A percentile compares a stretch with the other conserved stretches of the same genome.
Evolutionary conservation across 208 protist genomes (phyloP).

Genomic region (Wallacemonas sp.): DNA sequence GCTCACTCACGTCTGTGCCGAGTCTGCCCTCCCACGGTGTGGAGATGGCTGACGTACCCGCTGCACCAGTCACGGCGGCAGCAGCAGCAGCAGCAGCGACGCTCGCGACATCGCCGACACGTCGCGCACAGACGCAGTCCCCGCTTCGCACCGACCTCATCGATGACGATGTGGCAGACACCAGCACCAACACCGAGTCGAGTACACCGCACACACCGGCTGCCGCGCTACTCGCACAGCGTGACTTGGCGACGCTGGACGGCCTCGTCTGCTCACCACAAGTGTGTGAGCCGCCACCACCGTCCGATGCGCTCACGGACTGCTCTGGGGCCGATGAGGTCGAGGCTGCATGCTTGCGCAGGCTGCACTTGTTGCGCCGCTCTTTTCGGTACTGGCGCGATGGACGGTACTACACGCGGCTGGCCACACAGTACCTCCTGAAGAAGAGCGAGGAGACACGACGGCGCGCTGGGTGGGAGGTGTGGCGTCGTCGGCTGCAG

Average conservation of each 20-base stretch:
- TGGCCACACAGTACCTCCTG: constrained; percentile 24
- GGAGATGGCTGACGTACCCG: too few relatives aligned
- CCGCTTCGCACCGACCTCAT: background rate
- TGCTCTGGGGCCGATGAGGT: background rate
- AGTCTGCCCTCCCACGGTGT: background rate
- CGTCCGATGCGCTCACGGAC: too few relatives aligned
- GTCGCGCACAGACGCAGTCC: background rate
- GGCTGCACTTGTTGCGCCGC: background rate
- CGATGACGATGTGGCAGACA: background rate
- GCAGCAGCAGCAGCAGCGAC: too few relatives aligned
- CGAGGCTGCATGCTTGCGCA: background rate
- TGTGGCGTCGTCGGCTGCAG: constrained; percentile 25
- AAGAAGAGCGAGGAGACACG: background rate
- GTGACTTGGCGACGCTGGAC: background rate
- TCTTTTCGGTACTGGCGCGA: constrained; percentile 36
- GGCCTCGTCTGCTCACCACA: background rate
- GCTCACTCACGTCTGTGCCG: constrained; percentile 1
- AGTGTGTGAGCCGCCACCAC: background rate
- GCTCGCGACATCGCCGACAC: background rate
- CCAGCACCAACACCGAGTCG: background rate
- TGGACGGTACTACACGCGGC: constrained; percentile 31
- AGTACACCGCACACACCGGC: background rate
- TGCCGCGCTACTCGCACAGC: background rate
- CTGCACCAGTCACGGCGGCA: too few relatives aligned
- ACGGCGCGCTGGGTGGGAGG: constrained; percentile 21